Base-by-base conservation (phyloP, 495 filamentous ascomycete genomes). In the Schizothecium vesticola region DNA sequence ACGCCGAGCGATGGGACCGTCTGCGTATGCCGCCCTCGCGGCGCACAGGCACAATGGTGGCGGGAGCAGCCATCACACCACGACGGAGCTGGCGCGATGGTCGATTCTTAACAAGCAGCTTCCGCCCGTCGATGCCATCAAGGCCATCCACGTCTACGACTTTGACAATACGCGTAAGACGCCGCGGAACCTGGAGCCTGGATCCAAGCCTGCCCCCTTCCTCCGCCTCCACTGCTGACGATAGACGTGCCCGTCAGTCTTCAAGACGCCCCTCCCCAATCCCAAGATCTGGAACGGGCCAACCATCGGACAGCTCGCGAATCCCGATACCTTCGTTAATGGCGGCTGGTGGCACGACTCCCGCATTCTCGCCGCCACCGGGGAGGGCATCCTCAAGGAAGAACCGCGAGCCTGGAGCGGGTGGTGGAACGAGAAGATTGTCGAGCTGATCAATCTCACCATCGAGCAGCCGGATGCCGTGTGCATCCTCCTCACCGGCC, bases 261-360 rank as follows among this genome's bases (percentile, higher is more conserved):
- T 99, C 80, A 84, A 89, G 72, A 95, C 88, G 23, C 95, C 95
- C 22, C 82, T 97, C 9, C 95, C 95, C 0, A 98, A 97, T 71
- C 87, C 87, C 1, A 91, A 93, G 72, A 76, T 99, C 69, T 99
- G 95, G 95, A 90, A 90, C 63, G 82, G 83, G 2, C 80, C 81
- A 9, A 95, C 92, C 0, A 87, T 95, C 36, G 90, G 91, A 8
- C 85, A 88, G 63, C 82, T 99, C 8, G 86, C 91, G 69, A 85
- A 85, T 25, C 88, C 89, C 66, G 89, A 95, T 65, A 82, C 84
- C 62, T 94, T 99, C 65, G 80, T 88, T 29, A 91, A 89, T 69
- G 95, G 95, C 65, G 94, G 96, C 33, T 99, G 95, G 95, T 99
- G 95, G 95, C 95, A 99, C 78, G 93, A 98, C 74, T 81, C 88